Percentiles rank a stretch among this genome's conserved stretches.
Evolutionary conservation across 192 early-diverging fungal species (phyloP).

Genomic region (Podila clonocystis): DNA sequence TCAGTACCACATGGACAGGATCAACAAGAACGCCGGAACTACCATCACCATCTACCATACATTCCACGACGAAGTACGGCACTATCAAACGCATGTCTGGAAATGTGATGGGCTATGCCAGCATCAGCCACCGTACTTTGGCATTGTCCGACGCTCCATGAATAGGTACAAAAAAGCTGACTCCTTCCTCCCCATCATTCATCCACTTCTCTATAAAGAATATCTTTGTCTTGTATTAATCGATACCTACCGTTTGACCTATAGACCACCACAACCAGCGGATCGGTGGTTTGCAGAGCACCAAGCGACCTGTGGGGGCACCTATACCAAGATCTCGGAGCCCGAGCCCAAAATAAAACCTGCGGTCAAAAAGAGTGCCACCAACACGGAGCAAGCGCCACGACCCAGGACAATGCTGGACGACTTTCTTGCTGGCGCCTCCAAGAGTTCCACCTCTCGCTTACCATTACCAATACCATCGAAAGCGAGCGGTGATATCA

Average conservation of each 20-base stretch:
- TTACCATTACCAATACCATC: background rate
- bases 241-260: background rate
- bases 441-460: background rate
- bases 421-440: constrained; percentile 4
- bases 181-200: background rate
- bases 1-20: constrained; percentile 58
- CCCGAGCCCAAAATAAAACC: constrained; percentile 55
- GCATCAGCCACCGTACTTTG: constrained; percentile 65
- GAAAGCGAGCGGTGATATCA: background rate
- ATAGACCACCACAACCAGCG: constrained; percentile 70
- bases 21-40: constrained; percentile 60
- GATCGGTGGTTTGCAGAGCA: constrained; percentile 73
- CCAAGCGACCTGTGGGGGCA: constrained; percentile 70
- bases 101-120: constrained; percentile 70
- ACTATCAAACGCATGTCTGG: constrained; percentile 75
- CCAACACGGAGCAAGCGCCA: background rate
- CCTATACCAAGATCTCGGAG: constrained; percentile 66
- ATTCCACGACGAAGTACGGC: constrained; percentile 73
- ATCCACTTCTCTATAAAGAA: no score
- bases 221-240: background rate
- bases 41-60: constrained; percentile 75
- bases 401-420: constrained; percentile 24
- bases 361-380: background rate
- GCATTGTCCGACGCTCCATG: constrained; percentile 67
- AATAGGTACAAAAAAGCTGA: constrained; percentile 52